Percentiles rank a stretch among this genome's conserved stretches.
Evolutionary conservation across 805 yeast species (phyloP).

Genomic region (Barnettozyma populi): DNA sequence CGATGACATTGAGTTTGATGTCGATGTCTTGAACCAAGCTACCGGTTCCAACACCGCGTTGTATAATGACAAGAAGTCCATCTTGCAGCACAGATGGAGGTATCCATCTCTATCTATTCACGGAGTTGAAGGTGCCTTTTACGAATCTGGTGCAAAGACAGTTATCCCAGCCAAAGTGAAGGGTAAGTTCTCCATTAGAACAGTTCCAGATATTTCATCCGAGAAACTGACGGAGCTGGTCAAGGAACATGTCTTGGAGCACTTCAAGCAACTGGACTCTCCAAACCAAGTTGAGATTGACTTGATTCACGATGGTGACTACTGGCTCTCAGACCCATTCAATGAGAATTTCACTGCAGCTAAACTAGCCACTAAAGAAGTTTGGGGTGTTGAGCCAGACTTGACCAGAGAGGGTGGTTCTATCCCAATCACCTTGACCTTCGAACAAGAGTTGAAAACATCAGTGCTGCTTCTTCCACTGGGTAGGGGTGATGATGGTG

Average conservation of each 20-base stretch:
- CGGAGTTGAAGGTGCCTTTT: constrained; percentile 97
- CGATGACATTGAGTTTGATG: constrained; percentile 78
- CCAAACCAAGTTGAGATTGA: constrained; percentile 71
- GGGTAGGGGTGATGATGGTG: constrained; percentile 99
- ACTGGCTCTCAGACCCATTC: constrained; percentile 94
- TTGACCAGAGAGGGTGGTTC: constrained; percentile 99
- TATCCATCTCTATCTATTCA: constrained; percentile 93
- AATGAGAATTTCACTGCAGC: constrained; percentile 94
- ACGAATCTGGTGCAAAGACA: constrained; percentile 93
- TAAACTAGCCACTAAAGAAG: constrained; percentile 85
- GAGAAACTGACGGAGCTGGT: constrained; percentile 75
- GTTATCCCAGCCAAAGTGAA: constrained; percentile 92
- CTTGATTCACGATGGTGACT: constrained; percentile 89
- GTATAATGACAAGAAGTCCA: constrained; percentile 71
- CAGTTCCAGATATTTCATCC: constrained; percentile 91
- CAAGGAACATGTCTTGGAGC: constrained; percentile 57
- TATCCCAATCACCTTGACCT: constrained; percentile 92
- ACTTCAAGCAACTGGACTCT: constrained; percentile 63
- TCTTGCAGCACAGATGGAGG: constrained; percentile 98
- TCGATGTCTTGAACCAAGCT: constrained; percentile 81
- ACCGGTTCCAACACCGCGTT: constrained; percentile 83
- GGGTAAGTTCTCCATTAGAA: constrained; percentile 95
- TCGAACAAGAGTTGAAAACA: constrained; percentile 81
- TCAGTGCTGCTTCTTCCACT: constrained; percentile 88
- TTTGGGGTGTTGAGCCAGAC: constrained; percentile 94